Evolutionary conservation across 1,284 basidiomycete genomes (phyloP).

Genomic region (Cerioporus squamosus): DNA sequence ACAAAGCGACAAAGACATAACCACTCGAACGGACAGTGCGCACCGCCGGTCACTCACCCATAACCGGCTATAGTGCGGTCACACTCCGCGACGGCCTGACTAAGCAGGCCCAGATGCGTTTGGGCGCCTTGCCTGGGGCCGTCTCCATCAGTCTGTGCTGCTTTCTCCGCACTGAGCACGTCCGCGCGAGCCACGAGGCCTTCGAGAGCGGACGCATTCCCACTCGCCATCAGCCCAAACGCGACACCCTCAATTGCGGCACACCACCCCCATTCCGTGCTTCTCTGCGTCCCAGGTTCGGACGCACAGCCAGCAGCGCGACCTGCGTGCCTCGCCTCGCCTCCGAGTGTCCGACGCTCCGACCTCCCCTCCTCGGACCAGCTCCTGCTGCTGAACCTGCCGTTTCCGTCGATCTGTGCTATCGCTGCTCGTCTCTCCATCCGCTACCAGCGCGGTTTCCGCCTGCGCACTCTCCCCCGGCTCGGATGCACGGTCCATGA

Average conservation of each 20-base stretch:
- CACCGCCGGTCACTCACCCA: no score
- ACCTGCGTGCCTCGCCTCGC: not conserved
- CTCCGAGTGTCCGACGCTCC: no score
- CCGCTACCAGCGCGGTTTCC: no score
- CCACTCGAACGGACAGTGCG: no score
- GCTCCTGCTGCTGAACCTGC: no score
- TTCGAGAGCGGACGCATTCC: constrained; percentile 7
- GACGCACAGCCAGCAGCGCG: constrained; percentile 4
- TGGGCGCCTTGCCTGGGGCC: not conserved
- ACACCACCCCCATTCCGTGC: constrained; percentile 13
- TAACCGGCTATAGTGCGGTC: not conserved
- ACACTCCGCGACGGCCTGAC: not conserved
- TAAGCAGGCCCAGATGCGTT: not conserved
- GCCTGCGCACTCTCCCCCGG: no score
- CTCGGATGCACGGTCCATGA: no score
- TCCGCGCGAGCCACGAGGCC: constrained; percentile 12
- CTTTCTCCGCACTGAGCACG: constrained; percentile 5
- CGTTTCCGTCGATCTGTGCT: no score
- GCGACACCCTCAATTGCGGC: constrained; percentile 7
- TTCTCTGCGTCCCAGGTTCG: constrained; percentile 1
- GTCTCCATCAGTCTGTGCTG: constrained; percentile 4
- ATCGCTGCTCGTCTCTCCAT: no score
- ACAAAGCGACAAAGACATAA: no score
- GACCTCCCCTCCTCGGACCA: no score
- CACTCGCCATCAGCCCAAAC: constrained; percentile 5